Conservation (phyloP, 208 protist species). For the Crithidia bombi region DNA sequence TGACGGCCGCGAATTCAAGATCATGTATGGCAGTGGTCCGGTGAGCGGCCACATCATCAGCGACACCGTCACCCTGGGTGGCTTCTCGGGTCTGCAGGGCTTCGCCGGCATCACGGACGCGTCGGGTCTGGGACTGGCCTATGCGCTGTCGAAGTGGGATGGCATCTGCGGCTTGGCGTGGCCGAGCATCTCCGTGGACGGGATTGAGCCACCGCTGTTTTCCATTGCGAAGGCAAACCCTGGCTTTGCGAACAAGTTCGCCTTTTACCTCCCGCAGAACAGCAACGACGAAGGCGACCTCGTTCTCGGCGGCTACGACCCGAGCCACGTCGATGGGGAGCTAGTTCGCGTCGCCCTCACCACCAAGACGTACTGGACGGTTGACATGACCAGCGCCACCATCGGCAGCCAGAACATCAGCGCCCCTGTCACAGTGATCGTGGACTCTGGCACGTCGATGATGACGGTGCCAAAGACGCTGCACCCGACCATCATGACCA, state of each 20-base stretch:
- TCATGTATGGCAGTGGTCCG: slow-evolving; percentile 94
- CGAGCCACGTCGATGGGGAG: slow-evolving; percentile 64
- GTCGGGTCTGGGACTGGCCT: slow-evolving; percentile 79
- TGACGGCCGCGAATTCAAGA: slow-evolving; percentile 89
- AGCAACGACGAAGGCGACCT: slow-evolving; percentile 64
- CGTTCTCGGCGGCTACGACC: slow-evolving; percentile 86
- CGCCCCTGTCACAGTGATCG: slow-evolving; percentile 53
- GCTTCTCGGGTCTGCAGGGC: slow-evolving; percentile 63
- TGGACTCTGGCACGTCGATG: slow-evolving; percentile 96
- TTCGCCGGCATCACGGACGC: slow-evolving; percentile 93
- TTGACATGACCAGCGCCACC: slow-evolving; percentile 52
- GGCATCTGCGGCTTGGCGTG: slow-evolving; percentile 82
- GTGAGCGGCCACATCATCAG: slow-evolving; percentile 88
- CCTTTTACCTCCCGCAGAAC: slow-evolving; percentile 80
- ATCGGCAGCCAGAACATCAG: slow-evolving; percentile 57
- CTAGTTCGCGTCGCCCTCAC: slow-evolving; percentile 88
- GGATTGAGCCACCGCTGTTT: slow-evolving; percentile 78
- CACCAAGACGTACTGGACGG: slow-evolving; percentile 92
- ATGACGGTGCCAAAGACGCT: slow-evolving; percentile 83
- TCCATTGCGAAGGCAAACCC: slow-evolving; percentile 44
- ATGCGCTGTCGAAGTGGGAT: slow-evolving; percentile 93
- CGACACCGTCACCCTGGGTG: slow-evolving; percentile 86
- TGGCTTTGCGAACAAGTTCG: slow-evolving; percentile 57
- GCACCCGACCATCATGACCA: slow-evolving; percentile 48
- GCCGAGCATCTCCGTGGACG: slow-evolving; percentile 87